phyloP scores from a whole-genome alignment of 768 basidiomycete species.

The Pleurotus cornucopiae region DNA sequence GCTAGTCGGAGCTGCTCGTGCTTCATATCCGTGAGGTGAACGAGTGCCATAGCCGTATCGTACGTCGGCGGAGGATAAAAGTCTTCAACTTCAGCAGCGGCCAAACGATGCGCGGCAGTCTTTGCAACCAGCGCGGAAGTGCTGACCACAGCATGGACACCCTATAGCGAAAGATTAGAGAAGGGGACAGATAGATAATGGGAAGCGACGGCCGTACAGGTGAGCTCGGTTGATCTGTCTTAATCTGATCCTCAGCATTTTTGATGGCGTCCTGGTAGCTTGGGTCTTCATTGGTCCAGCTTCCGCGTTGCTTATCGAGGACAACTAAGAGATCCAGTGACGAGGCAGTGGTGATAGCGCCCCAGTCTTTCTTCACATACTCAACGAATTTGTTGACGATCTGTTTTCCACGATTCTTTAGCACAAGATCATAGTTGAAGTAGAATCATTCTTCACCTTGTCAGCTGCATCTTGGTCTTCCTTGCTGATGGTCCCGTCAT shows the following conservation, averaged over 20 bases:
- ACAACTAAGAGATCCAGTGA: conserved; percentile 1
- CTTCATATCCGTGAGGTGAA: neutral
- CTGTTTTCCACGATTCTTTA: neutral
- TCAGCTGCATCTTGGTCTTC: neutral
- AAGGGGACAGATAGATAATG: neutral
- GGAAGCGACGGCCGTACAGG: neutral
- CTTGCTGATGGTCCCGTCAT: neutral
- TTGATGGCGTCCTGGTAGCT: conserved; percentile 1
- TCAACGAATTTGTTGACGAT: conserved; percentile 5
- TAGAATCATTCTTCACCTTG: neutral
- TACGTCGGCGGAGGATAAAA: conserved; percentile 5
- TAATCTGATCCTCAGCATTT: neutral
- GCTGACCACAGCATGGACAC: neutral
- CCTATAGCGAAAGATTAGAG: neutral
- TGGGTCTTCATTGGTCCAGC: conserved; percentile 3
- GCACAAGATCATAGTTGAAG: neutral
- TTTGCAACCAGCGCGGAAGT: neutral
- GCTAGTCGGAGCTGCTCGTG: conserved; percentile 2
- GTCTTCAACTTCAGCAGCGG: neutral
- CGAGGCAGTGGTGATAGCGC: neutral
- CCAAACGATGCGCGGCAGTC: neutral
- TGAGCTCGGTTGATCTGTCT: neutral
- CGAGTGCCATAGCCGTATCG: neutral
- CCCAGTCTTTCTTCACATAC: neutral
- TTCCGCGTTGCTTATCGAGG: conserved; percentile 4